Evolutionary conservation across 2,329 filamentous ascomycete genomes (phyloP).

Genomic region (Chaetomiaceae sp.): DNA sequence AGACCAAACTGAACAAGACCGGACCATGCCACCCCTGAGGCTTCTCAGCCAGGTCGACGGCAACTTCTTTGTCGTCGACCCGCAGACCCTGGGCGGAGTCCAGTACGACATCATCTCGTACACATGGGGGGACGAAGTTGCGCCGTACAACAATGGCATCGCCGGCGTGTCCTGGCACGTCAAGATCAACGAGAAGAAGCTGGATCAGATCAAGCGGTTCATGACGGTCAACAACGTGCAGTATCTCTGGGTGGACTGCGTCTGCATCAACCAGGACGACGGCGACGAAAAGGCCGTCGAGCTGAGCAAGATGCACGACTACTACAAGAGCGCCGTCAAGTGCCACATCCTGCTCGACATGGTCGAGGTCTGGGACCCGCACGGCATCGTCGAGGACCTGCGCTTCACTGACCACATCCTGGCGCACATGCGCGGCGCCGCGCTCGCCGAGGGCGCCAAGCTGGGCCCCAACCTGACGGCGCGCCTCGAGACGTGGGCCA

Average conservation of each 20-base stretch:
- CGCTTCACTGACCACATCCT: conserved; percentile 34
- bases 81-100: too few species aligned
- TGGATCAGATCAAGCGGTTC: background rate
- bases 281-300: background rate
- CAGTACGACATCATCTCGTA: conserved; percentile 7
- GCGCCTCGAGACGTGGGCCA: background rate
- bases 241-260: conserved; percentile 14
- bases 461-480: background rate
- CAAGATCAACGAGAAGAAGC: background rate
- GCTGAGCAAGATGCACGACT: conserved; percentile 11
- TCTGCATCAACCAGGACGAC: conserved; percentile 12
- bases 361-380: conserved; percentile 29
- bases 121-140: background rate
- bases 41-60: too few species aligned
- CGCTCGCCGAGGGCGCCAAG: background rate
- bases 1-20: too few species aligned
- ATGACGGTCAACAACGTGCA: background rate
- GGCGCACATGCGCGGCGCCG: background rate
- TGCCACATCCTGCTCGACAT: conserved; percentile 30
- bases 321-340: conserved; percentile 9
- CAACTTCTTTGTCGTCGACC: too few species aligned
- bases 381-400: conserved; percentile 30
- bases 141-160: background rate
- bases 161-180: background rate
- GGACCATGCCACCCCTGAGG: too few species aligned